Evolutionary conservation across 2,329 filamentous ascomycete genomes (phyloP), one percentile per base, ranked within the genome.

Genomic region (Thielaviopsis cerberus): DNA sequence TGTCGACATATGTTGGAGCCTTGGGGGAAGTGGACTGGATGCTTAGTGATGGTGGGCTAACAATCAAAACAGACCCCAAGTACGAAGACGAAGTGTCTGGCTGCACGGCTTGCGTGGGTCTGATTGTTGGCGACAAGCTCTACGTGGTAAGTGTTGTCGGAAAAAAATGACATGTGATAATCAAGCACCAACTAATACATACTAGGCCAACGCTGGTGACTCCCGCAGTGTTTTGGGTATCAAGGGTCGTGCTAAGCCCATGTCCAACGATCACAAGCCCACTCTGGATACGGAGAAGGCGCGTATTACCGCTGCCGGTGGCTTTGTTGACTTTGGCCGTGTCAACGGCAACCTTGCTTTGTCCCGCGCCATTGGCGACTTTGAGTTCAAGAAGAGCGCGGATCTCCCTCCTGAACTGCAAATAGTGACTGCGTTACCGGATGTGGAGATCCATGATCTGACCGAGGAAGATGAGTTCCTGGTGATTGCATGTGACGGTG

Each of bases 371-470:
- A 96, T 98, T 71, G 92, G 92, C 65, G 92, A 98, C 71, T 98
- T 98, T 68, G 92, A 98, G 70, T 98, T 98, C 80, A 98, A 98
- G 80, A 97, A 97, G 79, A 95, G 89, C 70, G 87, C 91, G 65
- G 90, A 96, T 68, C 82, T 98, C 53, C 84, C 91, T 2, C 92
- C 92, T n/a, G 92, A 98, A 74, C 88, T 94, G 69, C 92, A 98
- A 72, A 97, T 98, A 64, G 92, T 98, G 51, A 98, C 92, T 17
- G 92, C 92, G 5, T 97, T 85, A 72, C 92, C 92, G 23, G 92
- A 98, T 69, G 89, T 98, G 51, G 88, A 88, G 57, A 80, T 87
- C 61, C 92, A 98, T 70, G 88, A 96, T 56, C 78, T 97, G 63
- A 85, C 81, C 57, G 85, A 92, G 55, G 90, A 98, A 68, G 92